Conservation (phyloP, 2,329 filamentous ascomycete species). For the Calonectria ilicicola region DNA sequence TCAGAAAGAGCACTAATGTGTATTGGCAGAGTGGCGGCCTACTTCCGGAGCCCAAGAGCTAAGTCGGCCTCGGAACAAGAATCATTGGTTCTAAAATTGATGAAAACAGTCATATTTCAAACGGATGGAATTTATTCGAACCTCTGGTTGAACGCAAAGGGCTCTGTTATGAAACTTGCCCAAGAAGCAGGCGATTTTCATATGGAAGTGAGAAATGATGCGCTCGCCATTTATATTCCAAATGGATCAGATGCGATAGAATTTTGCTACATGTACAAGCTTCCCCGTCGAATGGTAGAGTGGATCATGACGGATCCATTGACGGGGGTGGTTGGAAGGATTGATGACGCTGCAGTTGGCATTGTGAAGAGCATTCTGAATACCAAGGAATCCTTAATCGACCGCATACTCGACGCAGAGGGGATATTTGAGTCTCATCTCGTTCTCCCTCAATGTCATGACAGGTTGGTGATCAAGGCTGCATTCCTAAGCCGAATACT, state of each 20-base stretch:
- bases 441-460: no score
- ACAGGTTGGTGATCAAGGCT: no score
- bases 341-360: no score
- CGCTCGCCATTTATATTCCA: conserved; percentile 30
- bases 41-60: conserved; percentile 36
- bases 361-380: no score
- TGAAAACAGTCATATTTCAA: not conserved
- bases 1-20: fast-evolving
- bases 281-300: conserved; percentile 36
- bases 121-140: not conserved
- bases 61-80: not conserved
- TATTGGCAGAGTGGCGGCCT: conserved; percentile 26
- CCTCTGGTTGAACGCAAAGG: not conserved
- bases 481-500: no score
- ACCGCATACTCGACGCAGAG: no score
- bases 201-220: conserved; percentile 24
- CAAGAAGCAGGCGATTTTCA: not conserved
- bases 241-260: conserved; percentile 34
- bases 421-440: no score
- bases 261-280: conserved; percentile 24
- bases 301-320: conserved; percentile 28
- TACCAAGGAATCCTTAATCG: no score
- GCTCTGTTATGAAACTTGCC: not conserved
- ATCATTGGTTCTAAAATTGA: conserved; percentile 19
- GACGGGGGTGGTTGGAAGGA: no score